Evolutionary conservation across 2,329 filamentous ascomycete species (phyloP).

Genomic region (Penicillium concentricum): DNA sequence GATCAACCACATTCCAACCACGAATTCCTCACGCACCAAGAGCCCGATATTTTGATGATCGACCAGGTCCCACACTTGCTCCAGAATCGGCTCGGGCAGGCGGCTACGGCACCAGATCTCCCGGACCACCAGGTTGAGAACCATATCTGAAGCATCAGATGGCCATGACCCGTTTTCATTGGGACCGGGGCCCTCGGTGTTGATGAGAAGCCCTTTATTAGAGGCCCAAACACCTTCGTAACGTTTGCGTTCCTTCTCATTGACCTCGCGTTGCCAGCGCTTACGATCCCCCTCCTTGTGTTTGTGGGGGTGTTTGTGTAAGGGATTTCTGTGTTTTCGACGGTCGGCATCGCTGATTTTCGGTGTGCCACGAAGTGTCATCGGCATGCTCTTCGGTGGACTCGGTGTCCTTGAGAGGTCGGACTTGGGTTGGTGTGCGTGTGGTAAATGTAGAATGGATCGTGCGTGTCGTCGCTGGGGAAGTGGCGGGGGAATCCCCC

Average conservation of each 20-base stretch:
- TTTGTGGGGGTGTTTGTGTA: slow-evolving; percentile 49
- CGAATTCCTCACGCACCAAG: slow-evolving; percentile 47
- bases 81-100: slow-evolving; percentile 39
- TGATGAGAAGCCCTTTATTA: slow-evolving; percentile 45
- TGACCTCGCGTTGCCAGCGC: slow-evolving; percentile 45
- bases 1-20: slow-evolving; percentile 53
- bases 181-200: slow-evolving; percentile 1
- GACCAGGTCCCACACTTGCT: slow-evolving; percentile 50
- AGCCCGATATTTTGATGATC: slow-evolving; percentile 38
- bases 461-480: slow-evolving; percentile 39
- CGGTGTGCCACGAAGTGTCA: slow-evolving; percentile 42
- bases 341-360: slow-evolving; percentile 37
- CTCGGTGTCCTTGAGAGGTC: slow-evolving; percentile 34
- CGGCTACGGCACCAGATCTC: slow-evolving; percentile 52
- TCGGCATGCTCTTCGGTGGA: slow-evolving; percentile 40
- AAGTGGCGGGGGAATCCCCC: slow-evolving; percentile 35
- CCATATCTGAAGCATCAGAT: slow-evolving; percentile 36
- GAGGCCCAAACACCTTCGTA: slow-evolving; percentile 54
- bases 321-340: slow-evolving; percentile 35
- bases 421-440: slow-evolving; percentile 31
- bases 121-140: slow-evolving; percentile 47
- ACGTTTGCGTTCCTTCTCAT: slow-evolving; percentile 47
- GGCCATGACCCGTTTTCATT: slow-evolving; percentile 21
- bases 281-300: slow-evolving; percentile 50
- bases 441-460: slow-evolving; percentile 36